phyloP scores from a whole-genome alignment of 108 stramenopile species.

The Seminavis robusta region DNA sequence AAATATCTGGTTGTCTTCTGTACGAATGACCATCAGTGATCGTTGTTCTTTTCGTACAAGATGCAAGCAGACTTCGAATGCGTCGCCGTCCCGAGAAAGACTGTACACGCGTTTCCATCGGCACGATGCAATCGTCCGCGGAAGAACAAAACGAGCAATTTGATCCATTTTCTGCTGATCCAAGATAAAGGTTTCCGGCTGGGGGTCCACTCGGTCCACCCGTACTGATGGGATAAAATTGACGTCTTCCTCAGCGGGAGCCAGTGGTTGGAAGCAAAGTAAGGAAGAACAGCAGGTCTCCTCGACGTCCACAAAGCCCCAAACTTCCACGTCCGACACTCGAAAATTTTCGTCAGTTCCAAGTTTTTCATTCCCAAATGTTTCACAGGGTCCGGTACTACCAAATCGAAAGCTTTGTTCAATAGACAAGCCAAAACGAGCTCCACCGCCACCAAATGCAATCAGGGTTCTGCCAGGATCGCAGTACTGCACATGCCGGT shows the following conservation, averaged over 20 bases:
- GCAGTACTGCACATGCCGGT: conserved; percentile 82
- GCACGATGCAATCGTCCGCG: conserved; percentile 60
- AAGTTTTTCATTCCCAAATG: conserved; percentile 87
- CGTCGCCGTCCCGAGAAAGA: conserved; percentile 78
- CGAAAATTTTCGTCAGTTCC: too few relatives aligned
- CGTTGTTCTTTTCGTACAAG: conserved; percentile 40
- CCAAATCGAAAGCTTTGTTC: conserved; percentile 84
- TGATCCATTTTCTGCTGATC: conserved; percentile 35
- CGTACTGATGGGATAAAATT: conserved; percentile 14
- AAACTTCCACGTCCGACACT: too few relatives aligned
- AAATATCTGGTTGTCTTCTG: conserved; percentile 59
- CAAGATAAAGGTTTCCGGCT: conserved; percentile 18
- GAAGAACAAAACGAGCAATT: conserved; percentile 55
- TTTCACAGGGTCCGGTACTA: conserved; percentile 77
- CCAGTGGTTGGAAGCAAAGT: too few relatives aligned
- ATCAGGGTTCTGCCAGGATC: conserved; percentile 52
- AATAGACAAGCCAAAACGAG: conserved; percentile 81
- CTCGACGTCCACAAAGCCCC: too few relatives aligned
- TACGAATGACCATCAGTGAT: conserved; percentile 72
- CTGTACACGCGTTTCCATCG: conserved; percentile 81
- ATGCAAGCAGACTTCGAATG: conserved; percentile 73
- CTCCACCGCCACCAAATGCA: conserved; percentile 88
- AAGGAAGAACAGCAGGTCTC: too few relatives aligned
- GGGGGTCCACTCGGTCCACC: conserved; percentile 11
- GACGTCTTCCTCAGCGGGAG: conserved; percentile 8